Percentiles rank a stretch among this genome's conserved stretches.
phyloP scores from a whole-genome alignment of 257 asterid genomes.

The Solanum sitiens region DNA sequence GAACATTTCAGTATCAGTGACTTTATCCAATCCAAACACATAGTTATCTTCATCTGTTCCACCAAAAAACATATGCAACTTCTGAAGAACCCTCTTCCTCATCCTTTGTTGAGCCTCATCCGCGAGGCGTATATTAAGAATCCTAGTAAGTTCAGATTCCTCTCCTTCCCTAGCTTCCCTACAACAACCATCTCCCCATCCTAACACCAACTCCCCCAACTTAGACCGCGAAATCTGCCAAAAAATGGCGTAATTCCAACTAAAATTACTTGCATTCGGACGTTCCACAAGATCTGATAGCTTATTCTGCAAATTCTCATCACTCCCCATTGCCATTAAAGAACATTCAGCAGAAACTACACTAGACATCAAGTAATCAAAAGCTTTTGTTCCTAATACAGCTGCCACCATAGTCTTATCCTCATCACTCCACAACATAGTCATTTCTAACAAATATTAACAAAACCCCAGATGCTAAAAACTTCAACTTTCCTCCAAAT shows the following conservation, averaged over 20 bases:
- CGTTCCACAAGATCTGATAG: conserved; percentile 88
- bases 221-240: conserved; percentile 93
- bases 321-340: conserved; percentile 56
- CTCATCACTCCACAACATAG: conserved; percentile 54
- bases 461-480: background rate
- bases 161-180: conserved; percentile 68
- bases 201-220: conserved; percentile 67
- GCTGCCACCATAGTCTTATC: conserved; percentile 74
- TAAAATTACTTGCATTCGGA: conserved; percentile 39
- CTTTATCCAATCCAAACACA: conserved; percentile 73
- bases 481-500: background rate
- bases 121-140: conserved; percentile 39
- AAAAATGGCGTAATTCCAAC: conserved; percentile 86
- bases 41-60: conserved; percentile 71
- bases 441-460: conserved; percentile 7
- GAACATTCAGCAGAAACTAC: conserved; percentile 63
- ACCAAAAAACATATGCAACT: conserved; percentile 61
- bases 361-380: conserved; percentile 64
- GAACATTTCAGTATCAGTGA: conserved; percentile 89
- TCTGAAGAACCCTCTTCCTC: conserved; percentile 81
- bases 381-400: conserved; percentile 75
- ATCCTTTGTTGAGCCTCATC: conserved; percentile 71
- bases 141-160: conserved; percentile 46
- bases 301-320: conserved; percentile 71
- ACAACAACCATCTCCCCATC: conserved; percentile 98